Percentiles rank a stretch among this genome's conserved stretches.
phyloP scores from a whole-genome alignment of 1,284 basidiomycete genomes.

The Apiotrichum domesticum region DNA sequence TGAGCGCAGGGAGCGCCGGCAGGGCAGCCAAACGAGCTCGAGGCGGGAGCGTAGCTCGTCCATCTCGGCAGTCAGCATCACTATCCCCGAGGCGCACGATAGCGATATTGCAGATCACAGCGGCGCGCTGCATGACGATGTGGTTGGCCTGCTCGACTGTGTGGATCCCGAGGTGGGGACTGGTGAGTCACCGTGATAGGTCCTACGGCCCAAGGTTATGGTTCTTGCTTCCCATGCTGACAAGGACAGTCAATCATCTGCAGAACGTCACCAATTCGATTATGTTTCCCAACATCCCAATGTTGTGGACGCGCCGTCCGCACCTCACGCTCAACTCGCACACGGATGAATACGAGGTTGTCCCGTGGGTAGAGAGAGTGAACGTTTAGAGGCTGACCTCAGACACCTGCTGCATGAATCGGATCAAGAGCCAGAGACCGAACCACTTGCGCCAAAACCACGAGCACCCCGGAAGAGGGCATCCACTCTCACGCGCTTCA shows the following conservation, averaged over 20 bases:
- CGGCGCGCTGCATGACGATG: constrained; percentile 32
- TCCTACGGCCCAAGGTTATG: too few species aligned
- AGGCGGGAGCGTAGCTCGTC: not conserved
- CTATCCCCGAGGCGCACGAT: not conserved
- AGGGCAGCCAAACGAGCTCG: not conserved
- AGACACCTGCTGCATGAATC: not conserved
- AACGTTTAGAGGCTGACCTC: not conserved
- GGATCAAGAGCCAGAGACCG: not conserved
- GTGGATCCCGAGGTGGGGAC: constrained; percentile 40
- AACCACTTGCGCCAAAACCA: not conserved
- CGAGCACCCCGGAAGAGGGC: not conserved
- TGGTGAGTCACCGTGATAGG: constrained; percentile 17
- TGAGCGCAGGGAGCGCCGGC: not conserved
- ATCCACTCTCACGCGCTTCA: not conserved
- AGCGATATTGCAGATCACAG: constrained; percentile 8
- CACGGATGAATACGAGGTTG: constrained; percentile 1
- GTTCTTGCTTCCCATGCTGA: too few species aligned
- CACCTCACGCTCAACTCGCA: constrained; percentile 31
- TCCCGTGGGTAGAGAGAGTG: not conserved
- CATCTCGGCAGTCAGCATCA: not conserved
- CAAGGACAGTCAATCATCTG: constrained; percentile 35
- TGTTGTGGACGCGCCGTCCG: constrained; percentile 37
- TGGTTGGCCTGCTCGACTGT: constrained; percentile 38
- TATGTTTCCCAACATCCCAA: constrained; percentile 42
- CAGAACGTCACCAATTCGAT: constrained; percentile 46